A percentile compares a stretch with the other conserved stretches of the same genome.
Evolutionary conservation across 1,284 basidiomycete species (phyloP).

Genomic region (Melanopsichium pennsylvanicum): DNA sequence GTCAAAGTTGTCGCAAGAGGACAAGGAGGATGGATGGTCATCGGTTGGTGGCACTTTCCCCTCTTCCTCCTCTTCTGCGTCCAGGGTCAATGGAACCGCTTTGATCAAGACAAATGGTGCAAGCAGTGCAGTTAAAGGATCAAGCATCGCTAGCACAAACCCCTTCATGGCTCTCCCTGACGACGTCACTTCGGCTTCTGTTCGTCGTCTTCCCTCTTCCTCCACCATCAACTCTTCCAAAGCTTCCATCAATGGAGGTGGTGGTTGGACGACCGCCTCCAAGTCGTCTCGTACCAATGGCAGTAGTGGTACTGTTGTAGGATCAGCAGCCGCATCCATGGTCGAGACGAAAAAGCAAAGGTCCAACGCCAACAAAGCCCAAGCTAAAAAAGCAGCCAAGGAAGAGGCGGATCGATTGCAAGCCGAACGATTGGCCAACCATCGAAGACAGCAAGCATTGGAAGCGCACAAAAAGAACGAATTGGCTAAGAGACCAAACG

Average conservation of each 20-base stretch:
- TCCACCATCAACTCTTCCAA: slow-evolving; percentile 5
- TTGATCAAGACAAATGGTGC: neutral
- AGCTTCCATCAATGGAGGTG: neutral
- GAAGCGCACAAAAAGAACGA: slow-evolving; percentile 30
- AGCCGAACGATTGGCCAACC: slow-evolving; percentile 47
- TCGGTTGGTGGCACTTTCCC: slow-evolving; percentile 25
- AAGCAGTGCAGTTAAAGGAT: neutral
- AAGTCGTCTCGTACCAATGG: too few relatives aligned
- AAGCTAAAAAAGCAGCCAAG: slow-evolving; percentile 52
- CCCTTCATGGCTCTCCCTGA: slow-evolving; percentile 47
- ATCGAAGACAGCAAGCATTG: slow-evolving; percentile 40
- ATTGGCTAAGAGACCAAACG: slow-evolving; percentile 12
- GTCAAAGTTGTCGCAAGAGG: slow-evolving; percentile 22
- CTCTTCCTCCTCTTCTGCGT: slow-evolving; percentile 7
- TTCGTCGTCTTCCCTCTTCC: slow-evolving; percentile 12
- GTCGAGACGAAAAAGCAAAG: slow-evolving; percentile 58
- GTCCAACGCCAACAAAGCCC: slow-evolving; percentile 50
- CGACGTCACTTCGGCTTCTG: slow-evolving; percentile 27
- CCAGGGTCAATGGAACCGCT: slow-evolving; percentile 4
- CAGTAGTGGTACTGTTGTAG: too few relatives aligned
- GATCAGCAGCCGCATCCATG: too few relatives aligned
- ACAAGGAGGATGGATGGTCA: slow-evolving; percentile 40
- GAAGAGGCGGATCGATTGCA: slow-evolving; percentile 51
- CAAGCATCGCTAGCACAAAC: slow-evolving; percentile 38
- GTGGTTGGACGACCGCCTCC: slow-evolving; percentile 20